Conservation (phyloP, 176 grass and related monocot species). For the Tillandsia fasciculata region DNA sequence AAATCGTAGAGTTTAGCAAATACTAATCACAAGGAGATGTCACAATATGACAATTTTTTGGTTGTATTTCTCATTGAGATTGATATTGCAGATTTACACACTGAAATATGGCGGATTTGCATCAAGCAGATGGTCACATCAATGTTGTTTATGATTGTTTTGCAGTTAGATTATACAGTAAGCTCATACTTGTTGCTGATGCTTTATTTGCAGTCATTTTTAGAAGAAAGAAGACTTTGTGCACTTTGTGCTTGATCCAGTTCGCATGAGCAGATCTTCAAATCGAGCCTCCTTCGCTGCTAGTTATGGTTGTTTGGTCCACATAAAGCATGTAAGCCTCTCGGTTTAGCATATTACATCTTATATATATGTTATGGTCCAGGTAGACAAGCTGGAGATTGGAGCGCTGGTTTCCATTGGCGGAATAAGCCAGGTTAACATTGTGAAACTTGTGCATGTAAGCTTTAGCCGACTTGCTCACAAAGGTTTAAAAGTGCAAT, state of each 20-base stretch:
- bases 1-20: no score
- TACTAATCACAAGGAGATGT: no score
- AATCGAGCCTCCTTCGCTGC: conserved; percentile 59
- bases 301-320: conserved; percentile 77
- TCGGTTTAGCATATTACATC: conserved; percentile 6
- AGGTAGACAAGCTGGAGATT: conserved; percentile 75
- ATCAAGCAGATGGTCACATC: not conserved
- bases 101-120: not conserved
- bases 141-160: conserved; percentile 1
- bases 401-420: conserved; percentile 80
- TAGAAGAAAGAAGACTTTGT: conserved; percentile 59
- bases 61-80: no score
- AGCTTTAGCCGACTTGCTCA: not conserved
- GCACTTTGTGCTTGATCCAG: conserved; percentile 82
- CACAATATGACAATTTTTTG: no score
- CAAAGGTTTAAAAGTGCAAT: not conserved
- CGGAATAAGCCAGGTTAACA: conserved; percentile 76
- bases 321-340: conserved; percentile 74
- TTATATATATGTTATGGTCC: conserved; percentile 2
- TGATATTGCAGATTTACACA: no score
- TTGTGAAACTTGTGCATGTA: conserved; percentile 70
- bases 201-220: conserved; percentile 47
- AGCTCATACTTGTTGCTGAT: conserved; percentile 19
- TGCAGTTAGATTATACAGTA: not conserved
- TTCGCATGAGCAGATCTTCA: conserved; percentile 38